Percentiles rank a stretch among this genome's conserved stretches.
Evolutionary conservation across 2,329 filamentous ascomycete species (phyloP).

Genomic region (Aspergillus eucalypticola): DNA sequence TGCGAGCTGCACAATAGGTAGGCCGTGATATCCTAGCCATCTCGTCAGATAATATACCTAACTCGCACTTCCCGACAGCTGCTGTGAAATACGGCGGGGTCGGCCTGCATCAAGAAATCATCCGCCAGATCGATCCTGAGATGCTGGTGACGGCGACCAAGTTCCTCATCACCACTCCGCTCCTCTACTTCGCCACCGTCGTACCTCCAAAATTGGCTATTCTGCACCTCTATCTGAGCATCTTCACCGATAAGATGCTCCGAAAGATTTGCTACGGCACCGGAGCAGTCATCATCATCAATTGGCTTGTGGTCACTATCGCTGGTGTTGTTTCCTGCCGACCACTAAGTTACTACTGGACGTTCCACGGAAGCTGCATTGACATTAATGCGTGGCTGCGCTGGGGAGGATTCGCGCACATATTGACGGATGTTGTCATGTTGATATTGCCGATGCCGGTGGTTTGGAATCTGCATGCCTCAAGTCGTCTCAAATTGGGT

Average conservation of each 20-base stretch:
- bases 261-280: conserved; percentile 6
- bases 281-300: not conserved
- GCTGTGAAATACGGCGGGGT: conserved; percentile 5
- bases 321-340: not conserved
- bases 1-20: not conserved
- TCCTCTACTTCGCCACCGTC: conserved; percentile 2
- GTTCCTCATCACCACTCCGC: conserved; percentile 1
- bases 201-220: conserved; percentile 7
- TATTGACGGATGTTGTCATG: conserved; percentile 39
- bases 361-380: conserved; percentile 22
- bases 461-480: conserved; percentile 31
- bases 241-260: conserved; percentile 1
- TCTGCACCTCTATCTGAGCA: conserved; percentile 6
- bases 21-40: too few species aligned
- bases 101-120: conserved; percentile 4
- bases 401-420: conserved; percentile 38
- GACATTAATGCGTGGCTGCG: conserved; percentile 29
- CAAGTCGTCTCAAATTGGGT: conserved; percentile 18
- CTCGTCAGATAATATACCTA: not conserved
- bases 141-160: not conserved
- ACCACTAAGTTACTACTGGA: conserved; percentile 8
- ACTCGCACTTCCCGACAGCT: not conserved
- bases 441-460: conserved; percentile 38
- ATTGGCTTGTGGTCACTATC: conserved; percentile 6
- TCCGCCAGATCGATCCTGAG: not conserved